These are phyloP conservation scores for Fragaria ananassa DNA, from an alignment of 306 rosid species.

Conservation along the genomic window DNA sequence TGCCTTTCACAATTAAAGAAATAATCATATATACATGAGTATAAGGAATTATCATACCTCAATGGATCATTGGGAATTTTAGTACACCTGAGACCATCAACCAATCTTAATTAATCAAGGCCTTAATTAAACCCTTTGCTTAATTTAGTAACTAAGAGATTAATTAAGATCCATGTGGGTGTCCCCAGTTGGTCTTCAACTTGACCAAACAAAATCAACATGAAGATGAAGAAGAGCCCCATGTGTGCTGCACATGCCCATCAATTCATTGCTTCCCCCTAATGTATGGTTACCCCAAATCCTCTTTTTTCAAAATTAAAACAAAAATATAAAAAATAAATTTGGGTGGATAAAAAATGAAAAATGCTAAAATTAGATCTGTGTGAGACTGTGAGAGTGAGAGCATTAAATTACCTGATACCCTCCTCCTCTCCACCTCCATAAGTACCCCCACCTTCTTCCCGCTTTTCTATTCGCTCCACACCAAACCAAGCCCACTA, in stretches of 20 bases:
- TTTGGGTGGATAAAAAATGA: not conserved
- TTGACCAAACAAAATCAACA: slow-evolving; percentile 33
- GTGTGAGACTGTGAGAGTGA: not conserved
- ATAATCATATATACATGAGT: not conserved
- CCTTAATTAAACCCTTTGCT: not conserved
- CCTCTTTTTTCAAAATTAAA: slow-evolving; percentile 5
- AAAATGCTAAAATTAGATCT: not conserved
- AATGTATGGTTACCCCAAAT: slow-evolving; percentile 8
- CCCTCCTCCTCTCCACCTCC: slow-evolving; percentile 31
- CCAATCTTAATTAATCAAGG: not conserved
- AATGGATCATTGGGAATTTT: not conserved
- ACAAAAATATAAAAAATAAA: not conserved
- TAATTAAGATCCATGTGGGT: slow-evolving; percentile 24
- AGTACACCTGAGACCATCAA: not conserved
- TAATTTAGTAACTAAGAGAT: not conserved
- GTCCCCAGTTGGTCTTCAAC: slow-evolving; percentile 16
- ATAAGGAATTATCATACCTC: not conserved
- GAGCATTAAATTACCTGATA: slow-evolving; percentile 31
- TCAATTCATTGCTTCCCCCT: slow-evolving; percentile 27
- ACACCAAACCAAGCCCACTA: slow-evolving; percentile 22
- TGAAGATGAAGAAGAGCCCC: slow-evolving; percentile 13
- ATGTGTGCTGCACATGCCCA: slow-evolving; percentile 52
- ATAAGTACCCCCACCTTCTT: slow-evolving; percentile 66
- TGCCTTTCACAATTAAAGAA: not conserved
- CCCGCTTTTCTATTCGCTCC: slow-evolving; percentile 38